Evolutionary conservation across 352 stramenopile species (phyloP).

Genomic region (Elongisporangium undulatum): DNA sequence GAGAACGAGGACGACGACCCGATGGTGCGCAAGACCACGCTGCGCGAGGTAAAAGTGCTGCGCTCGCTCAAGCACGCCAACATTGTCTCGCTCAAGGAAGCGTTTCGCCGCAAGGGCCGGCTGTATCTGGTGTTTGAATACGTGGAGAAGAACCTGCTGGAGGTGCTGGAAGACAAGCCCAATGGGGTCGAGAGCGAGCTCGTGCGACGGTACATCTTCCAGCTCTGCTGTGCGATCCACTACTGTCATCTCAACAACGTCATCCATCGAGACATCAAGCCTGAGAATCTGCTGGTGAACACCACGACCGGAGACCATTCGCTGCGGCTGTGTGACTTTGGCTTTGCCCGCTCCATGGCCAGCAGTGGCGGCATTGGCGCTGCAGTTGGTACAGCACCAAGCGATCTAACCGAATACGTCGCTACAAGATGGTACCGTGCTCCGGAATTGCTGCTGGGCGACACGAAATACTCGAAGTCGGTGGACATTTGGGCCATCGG

Average conservation of each 20-base stretch:
- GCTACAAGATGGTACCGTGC: constrained; percentile 98
- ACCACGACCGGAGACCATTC: constrained; percentile 91
- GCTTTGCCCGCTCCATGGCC: constrained; percentile 86
- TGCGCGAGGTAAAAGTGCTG: constrained; percentile 98
- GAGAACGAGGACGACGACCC: constrained; percentile 89
- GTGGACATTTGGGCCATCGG: constrained; percentile 95
- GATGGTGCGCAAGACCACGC: constrained; percentile 91
- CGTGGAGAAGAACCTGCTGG: constrained; percentile 96
- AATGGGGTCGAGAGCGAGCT: constrained; percentile 87
- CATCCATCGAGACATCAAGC: constrained; percentile 99
- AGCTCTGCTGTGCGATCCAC: constrained; percentile 95
- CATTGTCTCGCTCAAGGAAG: constrained; percentile 97
- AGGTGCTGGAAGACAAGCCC: constrained; percentile 91
- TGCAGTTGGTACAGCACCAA: constrained; percentile 10
- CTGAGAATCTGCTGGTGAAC: constrained; percentile 98
- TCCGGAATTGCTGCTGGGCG: constrained; percentile 98
- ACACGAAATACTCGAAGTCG: constrained; percentile 97
- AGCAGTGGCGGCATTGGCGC: constrained; percentile 44
- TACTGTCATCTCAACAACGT: constrained; percentile 97
- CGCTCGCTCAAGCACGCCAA: constrained; percentile 97
- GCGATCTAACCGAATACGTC: constrained; percentile 99
- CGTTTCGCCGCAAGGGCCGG: constrained; percentile 94
- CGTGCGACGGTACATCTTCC: constrained; percentile 98
- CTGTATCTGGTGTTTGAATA: constrained; percentile 99
- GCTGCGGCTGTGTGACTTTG: constrained; percentile 99